A percentile compares a stretch with the other conserved stretches of the same genome.
These are phyloP conservation scores for Kodamaea suecica DNA, from an alignment of 1,139 yeast species.

Conservation along the genomic window DNA sequence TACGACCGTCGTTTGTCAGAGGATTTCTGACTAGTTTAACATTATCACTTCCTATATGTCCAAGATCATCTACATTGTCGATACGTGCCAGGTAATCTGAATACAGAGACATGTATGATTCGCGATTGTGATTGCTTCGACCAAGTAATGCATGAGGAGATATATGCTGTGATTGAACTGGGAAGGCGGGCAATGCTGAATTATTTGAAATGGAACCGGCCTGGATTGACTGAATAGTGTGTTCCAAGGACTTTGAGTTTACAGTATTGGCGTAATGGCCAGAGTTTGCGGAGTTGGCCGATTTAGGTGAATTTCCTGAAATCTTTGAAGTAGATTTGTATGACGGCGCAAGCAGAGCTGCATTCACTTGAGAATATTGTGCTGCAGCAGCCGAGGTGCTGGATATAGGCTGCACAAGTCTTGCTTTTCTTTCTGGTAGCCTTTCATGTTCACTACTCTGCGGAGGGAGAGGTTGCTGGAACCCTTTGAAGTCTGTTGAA, in stretches of 20 bases:
- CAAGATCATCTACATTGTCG: conserved; percentile 17
- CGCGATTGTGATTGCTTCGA: neutral
- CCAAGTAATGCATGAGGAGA: too few relatives aligned
- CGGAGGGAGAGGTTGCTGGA: conserved; percentile 7
- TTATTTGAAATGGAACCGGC: neutral
- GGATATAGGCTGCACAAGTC: too few relatives aligned
- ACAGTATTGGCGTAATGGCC: neutral
- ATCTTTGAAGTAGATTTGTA: neutral
- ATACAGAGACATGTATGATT: conserved; percentile 19
- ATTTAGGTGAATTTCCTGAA: neutral
- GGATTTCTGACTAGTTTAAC: conserved; percentile 9
- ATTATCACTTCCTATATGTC: conserved; percentile 7
- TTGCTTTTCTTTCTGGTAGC: neutral
- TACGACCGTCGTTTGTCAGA: conserved; percentile 2
- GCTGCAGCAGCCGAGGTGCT: too few relatives aligned
- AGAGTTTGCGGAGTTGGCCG: neutral
- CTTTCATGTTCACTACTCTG: neutral
- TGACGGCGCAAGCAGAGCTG: too few relatives aligned
- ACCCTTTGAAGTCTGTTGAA: conserved; percentile 10
- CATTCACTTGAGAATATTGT: too few relatives aligned
- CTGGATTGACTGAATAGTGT: neutral
- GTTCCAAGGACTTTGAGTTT: neutral
- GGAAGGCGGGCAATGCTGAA: too few relatives aligned
- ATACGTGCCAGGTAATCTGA: conserved; percentile 31
- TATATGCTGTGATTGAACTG: too few relatives aligned